Percentiles rank a stretch among this genome's conserved stretches.
These are phyloP conservation scores for Agastache rugosa DNA, from an alignment of 257 asterid species.

Conservation along the genomic window DNA sequence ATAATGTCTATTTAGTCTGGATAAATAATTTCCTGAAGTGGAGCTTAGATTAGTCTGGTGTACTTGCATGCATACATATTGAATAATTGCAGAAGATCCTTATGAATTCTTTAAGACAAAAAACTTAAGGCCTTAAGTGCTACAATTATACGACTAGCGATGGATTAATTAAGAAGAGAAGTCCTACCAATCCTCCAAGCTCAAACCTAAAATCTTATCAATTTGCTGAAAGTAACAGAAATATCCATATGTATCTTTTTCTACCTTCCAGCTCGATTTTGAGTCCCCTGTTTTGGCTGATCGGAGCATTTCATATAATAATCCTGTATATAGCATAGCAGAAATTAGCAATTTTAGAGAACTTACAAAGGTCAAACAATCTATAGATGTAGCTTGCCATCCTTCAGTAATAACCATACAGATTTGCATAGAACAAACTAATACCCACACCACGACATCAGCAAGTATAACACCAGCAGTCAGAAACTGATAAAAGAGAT, in stretches of 20 bases:
- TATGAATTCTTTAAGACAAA: slow-evolving; percentile 20
- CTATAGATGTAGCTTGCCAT: not conserved
- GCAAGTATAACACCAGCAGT: slow-evolving; percentile 7
- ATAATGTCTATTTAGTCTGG: not conserved
- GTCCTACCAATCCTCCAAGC: slow-evolving; percentile 27
- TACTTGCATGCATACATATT: not conserved
- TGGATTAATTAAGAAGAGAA: slow-evolving; percentile 22
- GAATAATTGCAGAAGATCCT: slow-evolving; percentile 3
- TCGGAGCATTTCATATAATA: slow-evolving; percentile 93
- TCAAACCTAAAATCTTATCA: slow-evolving; percentile 19
- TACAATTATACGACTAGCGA: not conserved
- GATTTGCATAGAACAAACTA: slow-evolving; percentile 24
- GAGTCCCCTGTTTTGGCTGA: slow-evolving; percentile 90
- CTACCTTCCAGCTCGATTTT: slow-evolving; percentile 95
- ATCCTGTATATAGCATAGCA: slow-evolving; percentile 59
- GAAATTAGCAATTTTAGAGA: slow-evolving; percentile 23
- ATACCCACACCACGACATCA: slow-evolving; percentile 22
- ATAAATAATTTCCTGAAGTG: slow-evolving; percentile 13
- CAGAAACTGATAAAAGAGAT: slow-evolving; percentile 10
- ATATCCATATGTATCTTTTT: not conserved
- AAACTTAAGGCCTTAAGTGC: not conserved
- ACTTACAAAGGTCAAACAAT: slow-evolving; percentile 8
- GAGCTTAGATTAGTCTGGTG: slow-evolving; percentile 16
- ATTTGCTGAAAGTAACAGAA: slow-evolving; percentile 18
- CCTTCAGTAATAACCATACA: not conserved